Percentiles rank a stretch among this genome's conserved stretches.
phyloP scores from a whole-genome alignment of 805 yeast species.

The Candida peoriensis region DNA sequence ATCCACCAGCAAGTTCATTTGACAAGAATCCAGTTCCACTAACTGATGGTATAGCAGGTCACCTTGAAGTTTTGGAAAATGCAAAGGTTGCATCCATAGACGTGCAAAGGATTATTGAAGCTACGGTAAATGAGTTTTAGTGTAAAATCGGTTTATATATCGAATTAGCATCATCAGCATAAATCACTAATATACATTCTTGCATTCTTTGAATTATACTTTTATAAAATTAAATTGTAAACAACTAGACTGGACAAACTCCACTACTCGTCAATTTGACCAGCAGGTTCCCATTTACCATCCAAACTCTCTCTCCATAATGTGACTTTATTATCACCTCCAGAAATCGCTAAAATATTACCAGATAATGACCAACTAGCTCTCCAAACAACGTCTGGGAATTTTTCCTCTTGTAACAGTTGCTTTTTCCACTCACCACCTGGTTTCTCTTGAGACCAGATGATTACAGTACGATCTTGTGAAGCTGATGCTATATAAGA shows the following conservation, averaged over 20 bases:
- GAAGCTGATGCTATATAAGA: slow-evolving; percentile 95
- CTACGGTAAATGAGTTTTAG: slow-evolving; percentile 42
- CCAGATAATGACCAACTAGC: slow-evolving; percentile 98
- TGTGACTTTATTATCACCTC: slow-evolving; percentile 94
- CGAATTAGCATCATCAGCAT: too few relatives aligned
- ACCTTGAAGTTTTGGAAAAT: slow-evolving; percentile 83
- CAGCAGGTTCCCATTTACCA: slow-evolving; percentile 97
- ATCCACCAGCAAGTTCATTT: slow-evolving; percentile 61
- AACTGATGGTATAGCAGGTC: slow-evolving; percentile 79
- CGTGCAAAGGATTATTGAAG: slow-evolving; percentile 65
- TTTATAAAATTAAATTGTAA: too few relatives aligned
- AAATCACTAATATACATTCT: slow-evolving; percentile 1
- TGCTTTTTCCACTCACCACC: slow-evolving; percentile 78
- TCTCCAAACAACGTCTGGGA: slow-evolving; percentile 98
- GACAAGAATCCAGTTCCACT: slow-evolving; percentile 48
- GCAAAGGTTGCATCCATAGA: slow-evolving; percentile 80
- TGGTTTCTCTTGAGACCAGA: slow-evolving; percentile 83
- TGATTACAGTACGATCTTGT: slow-evolving; percentile 89
- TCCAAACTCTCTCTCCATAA: slow-evolving; percentile 93
- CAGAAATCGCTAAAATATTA: slow-evolving; percentile 88
- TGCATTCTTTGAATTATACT: too few relatives aligned
- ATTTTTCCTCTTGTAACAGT: slow-evolving; percentile 67
- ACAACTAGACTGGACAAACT: too few relatives aligned
- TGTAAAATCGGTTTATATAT: too few relatives aligned
- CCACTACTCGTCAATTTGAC: slow-evolving; percentile 85